Base-by-base conservation (phyloP, 2,329 filamentous ascomycete species). In the Fusarium oligoseptatum region DNA sequence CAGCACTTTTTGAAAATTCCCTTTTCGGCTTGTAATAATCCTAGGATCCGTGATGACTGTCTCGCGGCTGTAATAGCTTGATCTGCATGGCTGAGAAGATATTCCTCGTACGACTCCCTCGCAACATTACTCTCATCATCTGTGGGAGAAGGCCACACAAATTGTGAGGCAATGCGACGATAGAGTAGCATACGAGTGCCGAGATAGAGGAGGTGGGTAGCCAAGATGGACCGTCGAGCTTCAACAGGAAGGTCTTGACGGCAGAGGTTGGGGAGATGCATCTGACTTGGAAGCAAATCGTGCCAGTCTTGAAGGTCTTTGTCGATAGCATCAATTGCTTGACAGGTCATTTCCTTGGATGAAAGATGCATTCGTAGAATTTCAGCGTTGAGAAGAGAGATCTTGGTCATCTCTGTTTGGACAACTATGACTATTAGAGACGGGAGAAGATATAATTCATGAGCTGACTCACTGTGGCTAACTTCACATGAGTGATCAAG, bases 181-280 rank as follows among this genome's bases (percentile, higher is more conserved):
- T 52, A 52, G 2, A 52, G 48, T 3, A 52, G 24, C 24, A 52
- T 52, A 12, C 48, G 48, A 52, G 48, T 52, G 6, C 48, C 48
- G 24, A 52, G 48, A 52, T 52, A 52, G 48, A 52, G 48, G 17
- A 52, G 48, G n/a, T 52, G 48, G 48, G 48, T 52, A n/a, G 48
- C 48, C 24, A 52, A 11, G 48, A 52, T 52, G 6, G 48, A 52
- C 24, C 48, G 24, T 11, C 48, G 24, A 12, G 27, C 48, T 52
- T 29, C 48, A 9, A 52, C 48, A 29, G 48, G 24, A 7, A 52
- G 48, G 14, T 52, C 48, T 52, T n/a, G 15, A 17, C 48, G 48
- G 3, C 48, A 52, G 48, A 52, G 48, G 9, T 52, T 52, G 48
- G 48, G 48, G 48, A 52, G 48, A 12, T 52, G 48, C 48, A 52